Evolutionary conservation across 495 filamentous ascomycete genomes (phyloP).

Genomic region (Neurospora pannonica): DNA sequence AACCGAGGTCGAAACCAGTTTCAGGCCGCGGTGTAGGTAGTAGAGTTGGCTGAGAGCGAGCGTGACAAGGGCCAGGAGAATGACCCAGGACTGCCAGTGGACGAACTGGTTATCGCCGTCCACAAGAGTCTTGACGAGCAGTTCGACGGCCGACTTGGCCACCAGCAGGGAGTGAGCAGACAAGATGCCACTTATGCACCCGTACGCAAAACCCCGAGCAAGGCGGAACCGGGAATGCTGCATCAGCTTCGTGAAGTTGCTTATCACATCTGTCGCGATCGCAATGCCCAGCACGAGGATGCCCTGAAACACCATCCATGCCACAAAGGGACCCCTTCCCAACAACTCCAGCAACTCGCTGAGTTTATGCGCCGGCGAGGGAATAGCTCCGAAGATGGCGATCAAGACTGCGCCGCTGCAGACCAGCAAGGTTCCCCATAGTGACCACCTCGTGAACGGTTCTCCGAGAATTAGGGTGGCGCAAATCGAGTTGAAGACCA

Average conservation of each 20-base stretch:
- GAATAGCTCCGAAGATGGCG: conserved; percentile 86
- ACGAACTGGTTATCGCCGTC: conserved; percentile 91
- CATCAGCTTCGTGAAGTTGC: conserved; percentile 35
- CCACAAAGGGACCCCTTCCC: conserved; percentile 62
- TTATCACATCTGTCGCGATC: conserved; percentile 49
- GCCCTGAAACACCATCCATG: conserved; percentile 79
- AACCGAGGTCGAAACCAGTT: conserved; percentile 89
- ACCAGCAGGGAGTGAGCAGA: conserved; percentile 89
- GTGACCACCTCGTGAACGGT: conserved; percentile 85
- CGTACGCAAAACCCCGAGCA: conserved; percentile 79
- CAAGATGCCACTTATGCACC: conserved; percentile 80
- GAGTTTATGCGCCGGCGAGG: conserved; percentile 87
- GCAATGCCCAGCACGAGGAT: conserved; percentile 63
- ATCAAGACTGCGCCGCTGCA: conserved; percentile 80
- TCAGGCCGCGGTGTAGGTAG: conserved; percentile 87
- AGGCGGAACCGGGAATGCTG: conserved; percentile 60
- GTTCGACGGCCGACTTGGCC: conserved; percentile 92
- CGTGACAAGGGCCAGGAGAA: conserved; percentile 69
- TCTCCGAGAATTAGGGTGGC: conserved; percentile 89
- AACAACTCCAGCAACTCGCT: conserved; percentile 73
- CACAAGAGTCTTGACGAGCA: conserved; percentile 85
- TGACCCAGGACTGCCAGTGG: conserved; percentile 94
- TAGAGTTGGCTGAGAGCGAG: conserved; percentile 89
- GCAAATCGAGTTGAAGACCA: conserved; percentile 98
- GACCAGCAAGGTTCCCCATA: conserved; percentile 81